Base-by-base conservation (phyloP, 257 asterid species). In the Scutellaria barbata region DNA sequence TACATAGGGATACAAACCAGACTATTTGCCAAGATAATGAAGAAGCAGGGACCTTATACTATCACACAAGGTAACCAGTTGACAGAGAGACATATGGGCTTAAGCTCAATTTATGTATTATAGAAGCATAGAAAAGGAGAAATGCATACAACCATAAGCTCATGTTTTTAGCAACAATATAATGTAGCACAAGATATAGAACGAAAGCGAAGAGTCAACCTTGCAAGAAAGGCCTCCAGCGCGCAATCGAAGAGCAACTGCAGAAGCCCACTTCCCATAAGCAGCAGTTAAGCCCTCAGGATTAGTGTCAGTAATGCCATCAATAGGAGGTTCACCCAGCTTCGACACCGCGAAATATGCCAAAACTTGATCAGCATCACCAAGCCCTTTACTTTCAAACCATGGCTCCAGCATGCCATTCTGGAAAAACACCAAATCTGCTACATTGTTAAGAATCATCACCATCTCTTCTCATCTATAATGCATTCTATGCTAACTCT, bases 351-450 rank as follows among this genome's bases (percentile, higher is more conserved):
- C 98, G 76, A 95, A 95, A 81, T 95, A 95, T 0, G 99, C 99
- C 75, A 95, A 74, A 73, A 95, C 99, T 85, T 95, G 98, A 63
- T 86, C 93, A 12, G 97, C 95, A 58, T 89, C 87, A 7, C 89
- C 90, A 0, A 89, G 92, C 50, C 94, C 95, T 82, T 88, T 92
- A 75, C 89, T 89, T 65, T 84, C 66, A 67, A 92, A 92, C 99
- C 99, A 95, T 6, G 98, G 96, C 82, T 95, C 99, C 89, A 95
- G 81, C 99, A 95, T 92, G 76, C 99, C 99, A 51, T 95, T 95
- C 98, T 95, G 99, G 98, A 95, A 95, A 89, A 94, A 95, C 68
- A 95, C 97, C 94, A 95, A 87, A 79, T 92, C 98, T 95, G 99
- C 96, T 79, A 85, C 85, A 80, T 82, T 77, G 83, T 86, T 82